Percentiles rank a stretch among this genome's conserved stretches.
Conservation (phyloP, 768 basidiomycete species). For the Kwoniella pini region DNA sequence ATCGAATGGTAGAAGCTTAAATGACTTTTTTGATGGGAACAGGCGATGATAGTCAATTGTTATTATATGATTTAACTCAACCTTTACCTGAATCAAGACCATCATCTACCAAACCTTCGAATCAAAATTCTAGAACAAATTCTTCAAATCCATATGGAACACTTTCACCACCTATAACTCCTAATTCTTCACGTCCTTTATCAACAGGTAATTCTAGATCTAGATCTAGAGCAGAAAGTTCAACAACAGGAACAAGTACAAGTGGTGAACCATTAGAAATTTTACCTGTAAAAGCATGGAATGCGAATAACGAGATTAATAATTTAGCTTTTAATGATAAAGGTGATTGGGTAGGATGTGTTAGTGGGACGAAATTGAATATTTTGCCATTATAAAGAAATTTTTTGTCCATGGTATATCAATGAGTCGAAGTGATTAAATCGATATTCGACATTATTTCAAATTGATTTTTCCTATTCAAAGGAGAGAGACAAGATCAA, state of each 20-base stretch:
- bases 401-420: background rate
- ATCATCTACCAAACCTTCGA: conserved; percentile 44
- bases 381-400: conserved; percentile 39
- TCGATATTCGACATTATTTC: too few species aligned
- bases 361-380: conserved; percentile 47
- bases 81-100: conserved; percentile 38
- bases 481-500: too few species aligned
- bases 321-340: conserved; percentile 47
- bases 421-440: background rate
- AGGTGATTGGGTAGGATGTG: conserved; percentile 51
- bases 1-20: too few species aligned
- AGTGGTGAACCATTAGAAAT: conserved; percentile 27
- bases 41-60: conserved; percentile 94
- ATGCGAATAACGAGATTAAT: conserved; percentile 43
- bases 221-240: background rate
- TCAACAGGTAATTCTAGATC: background rate
- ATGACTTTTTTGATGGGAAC: background rate
- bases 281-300: conserved; percentile 42
- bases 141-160: conserved; percentile 22
- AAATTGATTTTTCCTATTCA: too few species aligned
- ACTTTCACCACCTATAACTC: conserved; percentile 27
- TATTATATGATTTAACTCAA: conserved; percentile 79
- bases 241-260: background rate
- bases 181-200: conserved; percentile 2
- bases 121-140: conserved; percentile 15